These are phyloP conservation scores for Cichorium intybus DNA, from an alignment of 140 eudicot genomes.

Conservation along the genomic window DNA sequence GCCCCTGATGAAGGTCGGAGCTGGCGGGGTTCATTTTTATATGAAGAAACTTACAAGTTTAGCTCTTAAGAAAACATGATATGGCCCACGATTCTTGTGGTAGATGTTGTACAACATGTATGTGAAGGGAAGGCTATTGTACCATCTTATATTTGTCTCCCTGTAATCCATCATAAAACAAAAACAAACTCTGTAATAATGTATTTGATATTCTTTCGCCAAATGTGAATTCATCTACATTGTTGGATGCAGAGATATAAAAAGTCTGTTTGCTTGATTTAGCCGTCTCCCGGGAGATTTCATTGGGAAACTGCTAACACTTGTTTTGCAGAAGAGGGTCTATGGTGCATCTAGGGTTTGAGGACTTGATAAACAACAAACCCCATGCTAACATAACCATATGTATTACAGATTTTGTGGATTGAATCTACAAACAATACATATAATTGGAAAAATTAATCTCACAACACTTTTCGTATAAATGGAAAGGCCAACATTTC, in stretches of 20 bases:
- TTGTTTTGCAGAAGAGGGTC: too few relatives aligned
- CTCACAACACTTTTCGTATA: too few relatives aligned
- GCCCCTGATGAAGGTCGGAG: not conserved
- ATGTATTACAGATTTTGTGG: too few relatives aligned
- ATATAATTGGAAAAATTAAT: too few relatives aligned
- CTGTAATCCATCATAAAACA: constrained; percentile 7
- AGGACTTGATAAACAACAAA: too few relatives aligned
- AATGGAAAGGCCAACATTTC: too few relatives aligned
- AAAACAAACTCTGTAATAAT: constrained; percentile 15
- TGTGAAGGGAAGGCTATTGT: constrained; percentile 20
- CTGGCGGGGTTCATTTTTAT: not conserved
- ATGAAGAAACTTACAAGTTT: constrained; percentile 4
- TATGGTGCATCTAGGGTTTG: too few relatives aligned
- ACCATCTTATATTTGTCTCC: not conserved
- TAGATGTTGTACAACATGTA: constrained; percentile 27
- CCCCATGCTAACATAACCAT: too few relatives aligned
- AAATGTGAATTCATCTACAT: not conserved
- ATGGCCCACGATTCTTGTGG: not conserved
- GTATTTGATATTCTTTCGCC: not conserved
- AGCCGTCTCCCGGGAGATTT: too few relatives aligned
- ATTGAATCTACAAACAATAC: too few relatives aligned
- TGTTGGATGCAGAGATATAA: constrained; percentile 2
- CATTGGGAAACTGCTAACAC: too few relatives aligned
- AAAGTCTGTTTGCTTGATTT: not conserved
- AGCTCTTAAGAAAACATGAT: constrained; percentile 4